Base-by-base conservation (phyloP, 495 filamentous ascomycete genomes). In the Talaromyces liani region DNA sequence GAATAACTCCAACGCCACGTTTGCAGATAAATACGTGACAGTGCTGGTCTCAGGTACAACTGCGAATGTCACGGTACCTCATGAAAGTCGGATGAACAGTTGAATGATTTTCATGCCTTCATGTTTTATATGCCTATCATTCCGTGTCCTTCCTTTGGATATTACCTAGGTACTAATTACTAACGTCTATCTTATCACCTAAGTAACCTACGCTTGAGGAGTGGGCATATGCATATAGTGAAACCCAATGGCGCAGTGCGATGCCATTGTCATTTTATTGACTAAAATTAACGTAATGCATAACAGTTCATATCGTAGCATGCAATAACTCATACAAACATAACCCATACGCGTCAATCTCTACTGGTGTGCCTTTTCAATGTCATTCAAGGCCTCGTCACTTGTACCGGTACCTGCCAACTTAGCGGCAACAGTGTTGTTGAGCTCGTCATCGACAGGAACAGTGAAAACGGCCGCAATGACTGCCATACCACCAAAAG, bases 401-500 rank as follows among this genome's bases (percentile, higher is more conserved):
- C 61, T 59, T 9, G 20, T 55, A 12, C 27, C 64, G 12, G 41
- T 45, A 9, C 31, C 39, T n/a, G 25, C 20, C 68, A 73, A 56
- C 54, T 69, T 72, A 18, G 63, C 63, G 10, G 70, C 70, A n/a
- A 72, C 65, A 14, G 41, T 63, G 25, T 64, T 62, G 45, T 66
- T 64, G 12, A 72, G 65, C 56, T 68, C 60, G 18, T 67, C 65
- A 61, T 71, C 71, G 8, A 71, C 63, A 41, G 72, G 67, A 14
- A 67, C 67, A 9, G 71, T 68, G 34, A 79, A 74, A 16, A 73
- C 65, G 8, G 77, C 72, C 12, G 75, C 74, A 49, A 81, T 59
- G 22, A 84, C 73, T 6, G 78, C 69, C 34, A 80, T 63, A 12
- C 68, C 73, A 20, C 76, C 75, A 62, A 84, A 84, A 0, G 77